phyloP scores from a whole-genome alignment of 2,329 filamentous ascomycete genomes.

The Pseudogymnoascus sp. region DNA sequence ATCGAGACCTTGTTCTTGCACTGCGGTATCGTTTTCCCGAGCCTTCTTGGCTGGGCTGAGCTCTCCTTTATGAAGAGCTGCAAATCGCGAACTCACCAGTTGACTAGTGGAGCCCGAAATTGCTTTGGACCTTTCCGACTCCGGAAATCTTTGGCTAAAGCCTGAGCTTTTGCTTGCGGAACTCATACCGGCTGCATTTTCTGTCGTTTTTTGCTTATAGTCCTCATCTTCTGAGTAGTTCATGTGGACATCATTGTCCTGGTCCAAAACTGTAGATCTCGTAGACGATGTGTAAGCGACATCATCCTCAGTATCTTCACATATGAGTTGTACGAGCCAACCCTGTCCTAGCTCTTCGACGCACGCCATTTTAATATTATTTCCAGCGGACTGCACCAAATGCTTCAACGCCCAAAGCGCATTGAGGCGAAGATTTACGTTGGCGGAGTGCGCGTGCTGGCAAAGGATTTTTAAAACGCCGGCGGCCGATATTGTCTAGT shows the following conservation, averaged over 20 bases:
- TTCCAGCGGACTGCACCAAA: slow-evolving; percentile 63
- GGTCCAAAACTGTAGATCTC: slow-evolving; percentile 29
- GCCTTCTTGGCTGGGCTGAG: slow-evolving; percentile 58
- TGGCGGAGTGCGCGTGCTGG: slow-evolving; percentile 71
- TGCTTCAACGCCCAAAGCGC: slow-evolving; percentile 93
- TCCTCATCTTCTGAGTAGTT: slow-evolving; percentile 37
- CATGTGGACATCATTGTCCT: slow-evolving; percentile 52
- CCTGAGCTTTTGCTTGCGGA: background rate
- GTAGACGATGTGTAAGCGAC: slow-evolving; percentile 14
- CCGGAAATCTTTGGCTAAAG: background rate
- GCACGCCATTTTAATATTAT: slow-evolving; percentile 66
- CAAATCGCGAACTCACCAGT: slow-evolving; percentile 42
- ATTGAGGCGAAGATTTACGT: slow-evolving; percentile 71
- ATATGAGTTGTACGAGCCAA: slow-evolving; percentile 75
- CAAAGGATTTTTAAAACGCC: slow-evolving; percentile 72
- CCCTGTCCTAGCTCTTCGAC: slow-evolving; percentile 67
- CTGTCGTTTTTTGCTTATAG: slow-evolving; percentile 11
- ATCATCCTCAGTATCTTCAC: slow-evolving; percentile 49
- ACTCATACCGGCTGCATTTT: background rate
- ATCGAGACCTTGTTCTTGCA: slow-evolving; percentile 85
- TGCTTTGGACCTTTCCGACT: slow-evolving; percentile 9
- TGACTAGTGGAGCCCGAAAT: slow-evolving; percentile 30
- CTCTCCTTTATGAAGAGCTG: slow-evolving; percentile 54
- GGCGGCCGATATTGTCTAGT: slow-evolving; percentile 59
- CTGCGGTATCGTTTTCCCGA: slow-evolving; percentile 67